These are phyloP conservation scores for Groenewaldozyma salmanticensis DNA, from an alignment of 805 yeast species.

Conservation along the genomic window DNA sequence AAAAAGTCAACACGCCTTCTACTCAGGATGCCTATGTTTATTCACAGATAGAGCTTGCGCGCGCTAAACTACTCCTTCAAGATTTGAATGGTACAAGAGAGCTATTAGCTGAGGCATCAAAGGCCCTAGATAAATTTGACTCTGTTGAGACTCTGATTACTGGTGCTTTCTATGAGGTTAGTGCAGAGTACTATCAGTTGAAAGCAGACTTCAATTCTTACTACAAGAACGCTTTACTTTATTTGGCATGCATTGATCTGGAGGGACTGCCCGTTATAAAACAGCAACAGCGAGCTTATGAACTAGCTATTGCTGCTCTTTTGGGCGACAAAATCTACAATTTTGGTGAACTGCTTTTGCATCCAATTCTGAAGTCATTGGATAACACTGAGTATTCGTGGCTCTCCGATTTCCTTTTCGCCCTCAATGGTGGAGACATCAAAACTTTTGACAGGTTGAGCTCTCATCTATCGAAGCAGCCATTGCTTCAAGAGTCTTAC, in stretches of 20 bases:
- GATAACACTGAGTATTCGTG: slow-evolving; percentile 46
- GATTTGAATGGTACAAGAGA: slow-evolving; percentile 53
- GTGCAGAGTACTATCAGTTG: slow-evolving; percentile 63
- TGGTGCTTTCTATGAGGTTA: slow-evolving; percentile 75
- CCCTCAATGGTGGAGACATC: slow-evolving; percentile 74
- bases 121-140: slow-evolving; percentile 47
- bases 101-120: slow-evolving; percentile 51
- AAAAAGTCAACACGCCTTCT: slow-evolving; percentile 35
- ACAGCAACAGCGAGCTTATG: slow-evolving; percentile 51
- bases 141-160: slow-evolving; percentile 54
- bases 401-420: slow-evolving; percentile 60
- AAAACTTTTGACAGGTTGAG: slow-evolving; percentile 45
- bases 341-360: slow-evolving; percentile 89
- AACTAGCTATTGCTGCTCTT: slow-evolving; percentile 75
- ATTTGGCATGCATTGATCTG: slow-evolving; percentile 61
- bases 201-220: slow-evolving; percentile 71
- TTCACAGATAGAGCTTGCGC: slow-evolving; percentile 65
- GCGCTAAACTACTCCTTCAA: slow-evolving; percentile 50
- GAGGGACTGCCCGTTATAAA: slow-evolving; percentile 32
- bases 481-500: slow-evolving; percentile 48
- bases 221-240: slow-evolving; percentile 73
- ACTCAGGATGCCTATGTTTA: slow-evolving; percentile 43
- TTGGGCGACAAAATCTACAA: slow-evolving; percentile 88
- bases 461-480: slow-evolving; percentile 35
- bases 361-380: slow-evolving; percentile 60